Evolutionary conservation across 768 basidiomycete species (phyloP), one percentile per base, ranked within the genome.

Genomic region (Sarcodon aspratus): DNA sequence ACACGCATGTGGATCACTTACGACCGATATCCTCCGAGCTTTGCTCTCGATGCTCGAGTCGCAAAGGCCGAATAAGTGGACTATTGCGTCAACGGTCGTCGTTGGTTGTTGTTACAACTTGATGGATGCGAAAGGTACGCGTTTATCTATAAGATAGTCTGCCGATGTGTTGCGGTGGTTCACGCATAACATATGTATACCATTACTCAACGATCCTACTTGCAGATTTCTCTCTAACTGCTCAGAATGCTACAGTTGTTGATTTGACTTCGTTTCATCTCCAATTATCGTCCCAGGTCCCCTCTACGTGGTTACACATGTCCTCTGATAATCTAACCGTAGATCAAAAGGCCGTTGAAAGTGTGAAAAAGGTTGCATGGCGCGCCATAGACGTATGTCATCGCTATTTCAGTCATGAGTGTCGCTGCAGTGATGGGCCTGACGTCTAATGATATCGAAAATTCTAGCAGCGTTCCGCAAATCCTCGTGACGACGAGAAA

Each of bases 61-160:
- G 7, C 6, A 13, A 1, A 7, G 8, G 5, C 13, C 15, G 13
- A 13, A 32, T 12, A 6, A 12, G 12, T 85, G 83, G 84, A 62
- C 55, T 38, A 70, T 78, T 5, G 66, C 69, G 12, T 78, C 69
- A 2, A 67, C 76, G 1, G 71, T 84, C 38, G 70, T 79, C 7
- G 84, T 87, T 12, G 85, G 86, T 3, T 89, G 86, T 52, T 89
- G 86, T 61, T 89, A 88, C 61, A 87, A 88, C 58, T 68, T 85
- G 53, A 73, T 87, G 66, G 63, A 67, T 32, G 63, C 71, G 9
- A 60, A 68, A 57, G 81, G 82, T 77, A 43, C 6, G 65, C 61
- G 42, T 27, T 40, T 33, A 49, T 46, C 35, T 12, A 42, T 44
- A 35, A 7, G 44, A 33, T 36, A 12, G 27, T 15, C 37, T 21